These are phyloP conservation scores for Diophrys appendiculata DNA, from an alignment of 73 alveolate genomes.

Conservation along the genomic window DNA sequence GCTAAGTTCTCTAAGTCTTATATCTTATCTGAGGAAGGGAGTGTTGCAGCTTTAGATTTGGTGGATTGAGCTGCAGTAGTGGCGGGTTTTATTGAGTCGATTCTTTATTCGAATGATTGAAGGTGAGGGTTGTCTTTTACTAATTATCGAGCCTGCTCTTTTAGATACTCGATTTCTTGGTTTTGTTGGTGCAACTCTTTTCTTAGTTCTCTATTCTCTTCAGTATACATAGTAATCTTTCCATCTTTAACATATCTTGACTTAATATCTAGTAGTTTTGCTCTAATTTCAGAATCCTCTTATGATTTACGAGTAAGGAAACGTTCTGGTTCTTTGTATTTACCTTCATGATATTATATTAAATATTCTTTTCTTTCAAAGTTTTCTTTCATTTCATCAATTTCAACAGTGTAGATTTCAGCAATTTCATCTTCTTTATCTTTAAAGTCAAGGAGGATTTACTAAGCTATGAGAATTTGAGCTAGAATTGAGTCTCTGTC, in stretches of 20 bases:
- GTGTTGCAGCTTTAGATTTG: neutral
- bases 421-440: constrained; percentile 7
- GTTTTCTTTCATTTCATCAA: constrained; percentile 7
- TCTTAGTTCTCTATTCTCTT: neutral
- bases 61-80: neutral
- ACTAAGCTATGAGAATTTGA: neutral
- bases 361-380: constrained; percentile 8
- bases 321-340: neutral
- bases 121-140: neutral
- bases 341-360: neutral
- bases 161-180: neutral
- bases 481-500: constrained; percentile 4
- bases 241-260: neutral
- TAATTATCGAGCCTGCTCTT: neutral
- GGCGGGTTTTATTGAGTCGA: neutral
- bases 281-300: neutral
- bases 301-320: neutral
- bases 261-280: neutral
- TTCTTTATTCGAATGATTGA: neutral
- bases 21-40: neutral
- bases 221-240: neutral
- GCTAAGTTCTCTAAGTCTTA: neutral
- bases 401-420: constrained; percentile 1
- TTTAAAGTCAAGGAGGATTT: constrained; percentile 5
- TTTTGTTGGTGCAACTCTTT: neutral